Conservation (phyloP, 2,329 filamentous ascomycete genomes). For the Microdochium paspali region DNA sequence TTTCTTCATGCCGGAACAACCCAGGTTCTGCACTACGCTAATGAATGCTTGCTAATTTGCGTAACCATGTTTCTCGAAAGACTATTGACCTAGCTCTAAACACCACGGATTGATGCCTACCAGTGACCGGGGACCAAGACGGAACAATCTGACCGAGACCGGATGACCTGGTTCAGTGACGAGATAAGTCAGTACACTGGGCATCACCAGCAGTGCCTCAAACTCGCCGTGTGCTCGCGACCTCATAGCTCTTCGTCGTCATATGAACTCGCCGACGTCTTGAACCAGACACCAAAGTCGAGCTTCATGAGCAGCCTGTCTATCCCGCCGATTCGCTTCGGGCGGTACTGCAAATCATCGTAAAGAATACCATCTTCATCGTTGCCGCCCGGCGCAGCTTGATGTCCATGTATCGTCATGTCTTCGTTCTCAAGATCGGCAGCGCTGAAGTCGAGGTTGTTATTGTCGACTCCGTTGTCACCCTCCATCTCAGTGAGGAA, state of each 20-base stretch:
- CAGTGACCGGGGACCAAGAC: no score
- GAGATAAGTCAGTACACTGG: no score
- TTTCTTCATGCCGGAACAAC: no score
- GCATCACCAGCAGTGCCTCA: not conserved
- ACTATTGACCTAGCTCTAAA: no score
- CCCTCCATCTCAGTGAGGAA: constrained; percentile 35
- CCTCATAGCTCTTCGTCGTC: constrained; percentile 2
- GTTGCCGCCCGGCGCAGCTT: constrained; percentile 11
- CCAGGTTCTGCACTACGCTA: no score
- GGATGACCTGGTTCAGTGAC: no score
- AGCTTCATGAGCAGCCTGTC: constrained; percentile 87
- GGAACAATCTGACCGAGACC: no score
- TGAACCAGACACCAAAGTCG: constrained; percentile 57
- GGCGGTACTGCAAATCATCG: constrained; percentile 42
- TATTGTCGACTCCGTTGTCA: constrained; percentile 7
- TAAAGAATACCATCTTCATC: constrained; percentile 10
- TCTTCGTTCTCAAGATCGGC: no score
- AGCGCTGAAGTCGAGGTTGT: no score
- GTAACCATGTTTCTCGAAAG: no score
- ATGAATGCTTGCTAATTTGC: no score
- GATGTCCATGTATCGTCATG: constrained; percentile 5
- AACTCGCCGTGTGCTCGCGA: constrained; percentile 1
- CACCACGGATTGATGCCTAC: no score
- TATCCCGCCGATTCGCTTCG: constrained; percentile 67
- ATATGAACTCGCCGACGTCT: constrained; percentile 14